phyloP scores from a whole-genome alignment of 768 basidiomycete genomes.

The Rhizopogon vesiculosus region DNA sequence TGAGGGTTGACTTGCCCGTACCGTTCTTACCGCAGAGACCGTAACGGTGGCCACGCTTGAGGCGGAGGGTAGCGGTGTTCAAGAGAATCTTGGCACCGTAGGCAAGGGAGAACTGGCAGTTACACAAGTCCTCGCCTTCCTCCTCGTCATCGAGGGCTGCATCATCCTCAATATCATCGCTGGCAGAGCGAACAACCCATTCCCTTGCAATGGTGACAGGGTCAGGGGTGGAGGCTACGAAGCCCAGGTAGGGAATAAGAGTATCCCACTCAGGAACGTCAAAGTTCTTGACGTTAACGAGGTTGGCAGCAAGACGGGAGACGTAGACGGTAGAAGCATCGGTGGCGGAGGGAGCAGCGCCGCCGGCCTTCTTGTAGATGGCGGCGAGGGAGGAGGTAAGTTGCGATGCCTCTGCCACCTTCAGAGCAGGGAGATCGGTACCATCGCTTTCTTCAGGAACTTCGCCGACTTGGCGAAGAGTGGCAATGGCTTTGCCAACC shows the following conservation, averaged over 20 bases:
- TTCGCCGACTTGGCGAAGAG: slow-evolving; percentile 93
- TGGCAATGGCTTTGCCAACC: slow-evolving; percentile 86
- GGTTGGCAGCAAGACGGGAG: slow-evolving; percentile 75
- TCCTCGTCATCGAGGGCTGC: slow-evolving; percentile 84
- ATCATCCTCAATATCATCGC: slow-evolving; percentile 65
- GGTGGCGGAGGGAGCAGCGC: slow-evolving; percentile 49
- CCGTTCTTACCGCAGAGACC: slow-evolving; percentile 99
- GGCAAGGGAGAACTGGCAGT: slow-evolving; percentile 97
- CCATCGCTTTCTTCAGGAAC: slow-evolving; percentile 82
- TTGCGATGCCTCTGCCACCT: slow-evolving; percentile 65
- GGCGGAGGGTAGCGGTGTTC: slow-evolving; percentile 93
- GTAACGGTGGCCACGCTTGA: slow-evolving; percentile 98
- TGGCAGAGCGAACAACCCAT: slow-evolving; percentile 88
- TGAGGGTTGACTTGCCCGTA: slow-evolving; percentile 94
- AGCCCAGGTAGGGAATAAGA: slow-evolving; percentile 72
- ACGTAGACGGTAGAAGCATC: slow-evolving; percentile 64
- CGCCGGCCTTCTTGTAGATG: slow-evolving; percentile 84
- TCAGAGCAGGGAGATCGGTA: slow-evolving; percentile 85
- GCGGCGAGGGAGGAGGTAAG: slow-evolving; percentile 61
- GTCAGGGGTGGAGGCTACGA: slow-evolving; percentile 61
- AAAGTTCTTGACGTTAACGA: slow-evolving; percentile 90
- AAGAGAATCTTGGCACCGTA: slow-evolving; percentile 99
- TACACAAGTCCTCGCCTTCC: slow-evolving; percentile 97
- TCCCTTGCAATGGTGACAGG: slow-evolving; percentile 67
- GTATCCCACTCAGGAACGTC: slow-evolving; percentile 84